Evolutionary conservation across 306 rosid genomes (phyloP).

Genomic region (Hippophae gyantsensis): DNA sequence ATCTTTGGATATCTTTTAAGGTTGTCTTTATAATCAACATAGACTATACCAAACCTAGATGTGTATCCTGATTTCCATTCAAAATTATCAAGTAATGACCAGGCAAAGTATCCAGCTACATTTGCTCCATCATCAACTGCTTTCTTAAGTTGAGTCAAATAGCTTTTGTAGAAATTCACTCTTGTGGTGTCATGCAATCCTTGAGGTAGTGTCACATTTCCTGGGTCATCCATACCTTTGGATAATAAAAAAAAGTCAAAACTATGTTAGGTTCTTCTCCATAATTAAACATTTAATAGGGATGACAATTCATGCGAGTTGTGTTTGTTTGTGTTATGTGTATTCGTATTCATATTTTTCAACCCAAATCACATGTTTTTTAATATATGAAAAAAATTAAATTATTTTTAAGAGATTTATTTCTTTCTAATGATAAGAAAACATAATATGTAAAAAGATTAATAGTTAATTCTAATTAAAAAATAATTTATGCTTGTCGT

Average conservation of each 20-base stretch:
- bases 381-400: no score
- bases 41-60: conserved; percentile 85
- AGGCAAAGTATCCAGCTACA: conserved; percentile 70
- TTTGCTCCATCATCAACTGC: conserved; percentile 73
- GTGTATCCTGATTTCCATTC: conserved; percentile 94
- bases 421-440: no score
- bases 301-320: no score
- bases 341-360: no score
- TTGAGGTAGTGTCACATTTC: conserved; percentile 40
- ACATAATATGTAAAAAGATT: no score
- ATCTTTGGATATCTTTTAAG: conserved; percentile 80
- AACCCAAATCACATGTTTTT: no score
- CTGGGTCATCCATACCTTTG: conserved; percentile 85
- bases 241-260: not conserved
- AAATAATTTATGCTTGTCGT: no score
- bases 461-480: no score
- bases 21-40: conserved; percentile 55
- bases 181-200: conserved; percentile 67
- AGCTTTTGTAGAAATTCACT: conserved; percentile 56
- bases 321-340: no score
- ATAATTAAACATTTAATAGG: no score
- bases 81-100: conserved; percentile 91
- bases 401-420: no score
- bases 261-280: no score
- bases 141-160: conserved; percentile 60